Evolutionary conservation across 2,329 filamentous ascomycete genomes (phyloP), one percentile per base, ranked within the genome.

Genomic region (Fonsecaea pugnacius): DNA sequence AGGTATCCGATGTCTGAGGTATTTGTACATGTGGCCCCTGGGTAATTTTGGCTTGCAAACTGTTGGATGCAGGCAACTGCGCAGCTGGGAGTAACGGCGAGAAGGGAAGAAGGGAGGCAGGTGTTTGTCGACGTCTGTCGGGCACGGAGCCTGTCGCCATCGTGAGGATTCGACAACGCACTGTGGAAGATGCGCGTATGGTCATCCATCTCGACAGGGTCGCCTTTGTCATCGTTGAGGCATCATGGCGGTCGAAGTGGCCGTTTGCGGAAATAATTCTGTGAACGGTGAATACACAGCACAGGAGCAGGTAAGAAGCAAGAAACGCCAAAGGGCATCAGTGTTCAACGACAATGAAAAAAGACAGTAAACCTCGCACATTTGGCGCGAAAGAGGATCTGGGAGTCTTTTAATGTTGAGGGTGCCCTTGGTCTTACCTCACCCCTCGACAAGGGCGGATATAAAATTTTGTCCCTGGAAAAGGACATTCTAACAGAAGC

Each of bases 41-140:
- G 80, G 72, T 85, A 90, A 73, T 89, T 87, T 66, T 80, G 77
- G n/a, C 75, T 74, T 69, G 91, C 78, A 71, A 91, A 91, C 9
- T 82, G 83, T 67, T 81, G 72, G 70, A 92, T 81, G 74, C 90
- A 92, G 48, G 75, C 70, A 67, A 80, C 76, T 3, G 88, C 87
- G 72, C 89, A 91, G 14, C 75, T 67, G 6, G 87, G 68, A 21
- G 69, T 61, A 54, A 60, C 33, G 33, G 67, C 56, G 58, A 69
- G 61, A 50, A 70, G 60, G 30, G 65, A 58, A 12, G 57, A 54
- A 55, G 69, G 69, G 9, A 71, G 64, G 58, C 69, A 71, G 53
- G 63, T 62, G 51, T 60, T 58, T 62, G 63, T 64, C 60, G 67
- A 60, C 32, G 64, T 63, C 55, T 60, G 43, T 18, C 67, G 67